Evolutionary conservation across 2,329 filamentous ascomycete species (phyloP).

Genomic region (Colletotrichum cuscutae): DNA sequence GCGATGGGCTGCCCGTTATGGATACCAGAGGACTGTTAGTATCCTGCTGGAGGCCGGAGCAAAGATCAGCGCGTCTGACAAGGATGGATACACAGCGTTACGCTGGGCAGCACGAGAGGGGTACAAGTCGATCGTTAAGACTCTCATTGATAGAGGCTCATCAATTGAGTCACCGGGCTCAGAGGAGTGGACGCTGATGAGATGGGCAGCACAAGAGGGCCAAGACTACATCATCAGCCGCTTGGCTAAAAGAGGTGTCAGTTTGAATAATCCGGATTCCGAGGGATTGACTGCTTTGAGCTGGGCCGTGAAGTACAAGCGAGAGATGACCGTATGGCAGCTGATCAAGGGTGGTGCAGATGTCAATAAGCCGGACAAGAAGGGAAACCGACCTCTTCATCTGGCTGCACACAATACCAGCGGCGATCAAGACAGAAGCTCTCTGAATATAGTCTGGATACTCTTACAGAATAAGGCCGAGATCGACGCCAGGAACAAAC

Average conservation of each 20-base stretch:
- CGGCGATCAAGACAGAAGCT: background rate
- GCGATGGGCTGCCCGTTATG: constrained; percentile 8
- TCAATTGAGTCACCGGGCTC: background rate
- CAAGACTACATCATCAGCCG: constrained; percentile 11
- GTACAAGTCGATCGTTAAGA: background rate
- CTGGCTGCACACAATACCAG: background rate
- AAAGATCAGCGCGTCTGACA: background rate
- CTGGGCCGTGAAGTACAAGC: constrained; percentile 11
- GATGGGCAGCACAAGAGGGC: constrained; percentile 20
- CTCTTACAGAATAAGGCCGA: background rate
- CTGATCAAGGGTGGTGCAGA: constrained; percentile 12
- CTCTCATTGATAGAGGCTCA: background rate
- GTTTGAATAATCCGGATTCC: background rate
- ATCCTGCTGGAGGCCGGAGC: background rate
- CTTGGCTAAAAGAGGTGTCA: background rate
- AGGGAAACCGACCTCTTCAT: background rate
- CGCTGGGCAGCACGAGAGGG: constrained; percentile 17
- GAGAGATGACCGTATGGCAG: background rate
- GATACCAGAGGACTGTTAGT: background rate
- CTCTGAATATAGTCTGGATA: constrained; percentile 7
- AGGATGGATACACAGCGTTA: constrained; percentile 5
- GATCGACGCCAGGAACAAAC: background rate
- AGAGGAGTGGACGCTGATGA: constrained; percentile 4
- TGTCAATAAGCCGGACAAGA: constrained; percentile 9
- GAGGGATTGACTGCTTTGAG: constrained; percentile 9